Conservation (phyloP, 2,329 filamentous ascomycete species). For the Neoarthrinium moseri region DNA sequence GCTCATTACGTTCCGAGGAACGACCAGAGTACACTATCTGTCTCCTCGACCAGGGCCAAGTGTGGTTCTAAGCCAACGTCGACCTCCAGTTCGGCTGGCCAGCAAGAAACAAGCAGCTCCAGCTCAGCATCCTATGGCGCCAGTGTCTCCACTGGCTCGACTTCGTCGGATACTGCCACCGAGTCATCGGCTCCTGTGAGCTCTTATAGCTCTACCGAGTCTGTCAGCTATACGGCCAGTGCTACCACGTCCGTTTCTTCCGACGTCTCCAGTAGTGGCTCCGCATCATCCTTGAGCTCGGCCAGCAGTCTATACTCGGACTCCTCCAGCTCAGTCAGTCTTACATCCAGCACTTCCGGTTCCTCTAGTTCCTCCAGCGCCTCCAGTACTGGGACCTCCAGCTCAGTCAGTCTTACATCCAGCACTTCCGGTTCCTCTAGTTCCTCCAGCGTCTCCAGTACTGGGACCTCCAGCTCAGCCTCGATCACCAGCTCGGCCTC, state of each 20-base stretch:
- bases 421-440: too few species aligned
- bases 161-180: too few species aligned
- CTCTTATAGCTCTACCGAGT: neutral
- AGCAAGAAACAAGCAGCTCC: neutral
- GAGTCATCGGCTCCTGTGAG: too few species aligned
- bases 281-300: neutral
- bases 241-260: neutral
- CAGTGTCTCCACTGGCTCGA: too few species aligned
- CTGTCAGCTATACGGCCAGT: neutral
- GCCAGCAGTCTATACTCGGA: too few species aligned
- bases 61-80: neutral
- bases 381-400: neutral
- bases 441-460: neutral
- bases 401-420: too few species aligned
- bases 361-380: too few species aligned
- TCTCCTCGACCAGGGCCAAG: neutral
- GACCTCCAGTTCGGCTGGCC: neutral
- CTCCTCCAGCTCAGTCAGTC: too few species aligned
- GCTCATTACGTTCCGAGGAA: neutral
- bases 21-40: neutral
- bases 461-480: neutral
- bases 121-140: too few species aligned
- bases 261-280: neutral
- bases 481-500: neutral
- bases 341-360: too few species aligned